Conservation (phyloP, 2,329 filamentous ascomycete genomes). For the Epichloe hybrida region DNA sequence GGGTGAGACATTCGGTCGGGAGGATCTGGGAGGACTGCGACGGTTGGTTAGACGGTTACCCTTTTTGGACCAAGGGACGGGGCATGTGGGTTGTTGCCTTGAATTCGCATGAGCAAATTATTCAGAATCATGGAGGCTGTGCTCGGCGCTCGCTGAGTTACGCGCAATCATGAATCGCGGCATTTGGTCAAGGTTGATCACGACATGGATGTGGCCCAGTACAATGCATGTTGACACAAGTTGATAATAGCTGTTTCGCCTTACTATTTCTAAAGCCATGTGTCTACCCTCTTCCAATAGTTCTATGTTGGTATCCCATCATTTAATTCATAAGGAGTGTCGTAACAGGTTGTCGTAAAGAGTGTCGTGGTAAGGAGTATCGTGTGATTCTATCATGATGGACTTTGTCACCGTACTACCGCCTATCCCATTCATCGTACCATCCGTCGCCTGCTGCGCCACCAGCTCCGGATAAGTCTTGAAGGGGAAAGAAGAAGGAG, state of each 20-base stretch:
- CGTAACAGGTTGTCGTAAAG: background rate
- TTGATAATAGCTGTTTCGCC: no score
- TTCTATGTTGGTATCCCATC: background rate
- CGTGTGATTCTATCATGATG: no score
- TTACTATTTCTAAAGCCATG: background rate
- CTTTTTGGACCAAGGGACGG: no score
- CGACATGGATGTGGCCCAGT: background rate
- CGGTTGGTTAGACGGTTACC: no score
- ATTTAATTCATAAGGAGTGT: background rate
- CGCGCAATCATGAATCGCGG: background rate
- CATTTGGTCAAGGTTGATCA: background rate
- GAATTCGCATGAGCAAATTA: background rate
- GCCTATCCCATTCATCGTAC: no score
- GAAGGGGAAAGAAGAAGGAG: background rate
- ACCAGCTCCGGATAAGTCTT: background rate
- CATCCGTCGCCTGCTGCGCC: no score
- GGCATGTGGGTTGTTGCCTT: no score
- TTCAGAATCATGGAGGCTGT: background rate
- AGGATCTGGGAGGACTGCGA: no score
- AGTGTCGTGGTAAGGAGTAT: background rate
- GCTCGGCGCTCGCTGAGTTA: background rate
- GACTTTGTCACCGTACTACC: no score
- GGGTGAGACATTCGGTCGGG: no score
- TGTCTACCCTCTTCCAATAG: background rate
- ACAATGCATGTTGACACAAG: no score